These are phyloP conservation scores for Setomelanomma holmii DNA, from an alignment of 2,329 filamentous ascomycete species.

Conservation along the genomic window DNA sequence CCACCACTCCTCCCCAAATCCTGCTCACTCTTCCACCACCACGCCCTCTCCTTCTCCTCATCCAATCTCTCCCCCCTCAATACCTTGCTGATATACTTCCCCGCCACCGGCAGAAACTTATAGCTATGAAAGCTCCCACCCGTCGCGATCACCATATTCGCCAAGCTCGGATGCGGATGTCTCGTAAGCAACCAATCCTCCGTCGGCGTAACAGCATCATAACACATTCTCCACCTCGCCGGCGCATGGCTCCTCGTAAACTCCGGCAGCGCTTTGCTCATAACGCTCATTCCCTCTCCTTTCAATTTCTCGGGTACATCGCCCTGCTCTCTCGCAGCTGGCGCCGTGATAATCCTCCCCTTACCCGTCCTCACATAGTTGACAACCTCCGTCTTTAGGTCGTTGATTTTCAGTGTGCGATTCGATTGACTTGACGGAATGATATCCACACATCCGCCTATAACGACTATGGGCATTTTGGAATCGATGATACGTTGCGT, in stretches of 20 bases:
- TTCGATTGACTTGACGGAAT: conserved; percentile 58
- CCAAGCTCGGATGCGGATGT: conserved; percentile 57
- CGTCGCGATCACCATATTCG: conserved; percentile 66
- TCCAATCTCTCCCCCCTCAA: conserved; percentile 45
- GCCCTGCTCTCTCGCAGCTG: conserved; percentile 56
- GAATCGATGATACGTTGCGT: conserved; percentile 51
- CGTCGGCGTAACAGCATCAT: conserved; percentile 67
- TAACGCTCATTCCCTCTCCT: conserved; percentile 47
- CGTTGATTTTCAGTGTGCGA: conserved; percentile 66
- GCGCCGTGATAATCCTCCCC: conserved; percentile 61
- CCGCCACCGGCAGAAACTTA: conserved; percentile 70
- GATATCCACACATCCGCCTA: conserved; percentile 56
- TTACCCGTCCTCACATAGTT: conserved; percentile 59
- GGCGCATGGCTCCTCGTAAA: conserved; percentile 44
- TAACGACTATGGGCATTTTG: conserved; percentile 62
- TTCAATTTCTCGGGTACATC: conserved; percentile 52
- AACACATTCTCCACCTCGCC: conserved; percentile 59
- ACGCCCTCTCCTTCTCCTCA: conserved; percentile 43
- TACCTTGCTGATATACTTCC: conserved; percentile 63
- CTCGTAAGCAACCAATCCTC: conserved; percentile 67
- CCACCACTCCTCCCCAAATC: conserved; percentile 21
- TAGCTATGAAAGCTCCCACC: conserved; percentile 69
- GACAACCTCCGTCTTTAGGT: conserved; percentile 62
- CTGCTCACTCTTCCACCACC: conserved; percentile 44
- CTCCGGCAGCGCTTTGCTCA: conserved; percentile 36